Percentiles rank a stretch among this genome's conserved stretches.
Conservation (phyloP, 768 basidiomycete genomes). For the Podaxis sp. region DNA sequence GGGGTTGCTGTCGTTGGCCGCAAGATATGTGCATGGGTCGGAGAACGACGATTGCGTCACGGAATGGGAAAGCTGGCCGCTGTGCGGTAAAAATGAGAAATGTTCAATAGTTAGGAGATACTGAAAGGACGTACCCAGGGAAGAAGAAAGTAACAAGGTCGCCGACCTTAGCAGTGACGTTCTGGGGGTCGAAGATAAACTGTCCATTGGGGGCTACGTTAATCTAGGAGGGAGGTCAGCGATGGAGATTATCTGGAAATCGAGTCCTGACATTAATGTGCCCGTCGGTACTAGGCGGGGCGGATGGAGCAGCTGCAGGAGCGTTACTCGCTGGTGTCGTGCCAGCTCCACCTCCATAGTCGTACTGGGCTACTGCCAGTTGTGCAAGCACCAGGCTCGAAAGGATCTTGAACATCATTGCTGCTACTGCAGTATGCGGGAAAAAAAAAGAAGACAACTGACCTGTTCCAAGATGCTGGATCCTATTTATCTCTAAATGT, state of each 20-base stretch:
- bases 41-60: slow-evolving; percentile 59
- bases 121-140: slow-evolving; percentile 38
- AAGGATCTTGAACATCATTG: slow-evolving; percentile 5
- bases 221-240: slow-evolving; percentile 29
- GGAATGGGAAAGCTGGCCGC: slow-evolving; percentile 39
- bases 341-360: slow-evolving; percentile 23
- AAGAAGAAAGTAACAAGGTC: slow-evolving; percentile 56
- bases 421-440: not conserved
- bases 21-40: slow-evolving; percentile 50
- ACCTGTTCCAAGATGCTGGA: not conserved
- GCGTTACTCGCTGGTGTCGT: slow-evolving; percentile 24
- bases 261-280: slow-evolving; percentile 35
- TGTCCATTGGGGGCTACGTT: slow-evolving; percentile 39
- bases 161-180: slow-evolving; percentile 48
- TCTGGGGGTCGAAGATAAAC: slow-evolving; percentile 44
- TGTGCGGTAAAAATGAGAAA: slow-evolving; percentile 2
- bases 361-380: slow-evolving; percentile 39
- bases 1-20: slow-evolving; percentile 32
- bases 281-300: slow-evolving; percentile 35
- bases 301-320: slow-evolving; percentile 33
- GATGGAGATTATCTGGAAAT: not conserved
- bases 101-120: slow-evolving; percentile 21
- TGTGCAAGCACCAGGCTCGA: slow-evolving; percentile 4
- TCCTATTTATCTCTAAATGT: slow-evolving; percentile 4
- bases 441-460: not conserved